These are phyloP conservation scores for Pittosporum tobira DNA, from an alignment of 129 eudicot species.

Conservation along the genomic window DNA sequence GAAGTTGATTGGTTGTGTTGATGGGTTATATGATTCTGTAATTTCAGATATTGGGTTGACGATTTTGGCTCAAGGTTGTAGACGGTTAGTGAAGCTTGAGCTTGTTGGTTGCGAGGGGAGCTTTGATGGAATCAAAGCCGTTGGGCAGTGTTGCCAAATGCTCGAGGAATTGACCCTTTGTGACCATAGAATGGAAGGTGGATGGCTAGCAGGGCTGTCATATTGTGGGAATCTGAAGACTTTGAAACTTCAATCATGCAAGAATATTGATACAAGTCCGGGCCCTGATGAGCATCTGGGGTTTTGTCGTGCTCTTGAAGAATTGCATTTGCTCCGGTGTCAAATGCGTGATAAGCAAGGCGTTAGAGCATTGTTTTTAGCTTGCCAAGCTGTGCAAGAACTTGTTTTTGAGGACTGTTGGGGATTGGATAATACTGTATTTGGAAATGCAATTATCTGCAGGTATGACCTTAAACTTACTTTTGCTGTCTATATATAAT, in stretches of 20 bases:
- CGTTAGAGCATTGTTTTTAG: slow-evolving; percentile 59
- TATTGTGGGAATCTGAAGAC: slow-evolving; percentile 77
- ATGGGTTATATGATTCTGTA: slow-evolving; percentile 59
- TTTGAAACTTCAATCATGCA: slow-evolving; percentile 62
- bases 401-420: slow-evolving; percentile 73
- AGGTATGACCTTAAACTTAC: slow-evolving; percentile 39
- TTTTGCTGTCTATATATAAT: slow-evolving; percentile 1
- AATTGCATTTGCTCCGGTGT: slow-evolving; percentile 63
- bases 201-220: slow-evolving; percentile 82
- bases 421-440: slow-evolving; percentile 71
- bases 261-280: slow-evolving; percentile 52
- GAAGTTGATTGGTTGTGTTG: slow-evolving; percentile 53
- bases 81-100: slow-evolving; percentile 72
- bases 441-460: slow-evolving; percentile 55
- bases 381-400: slow-evolving; percentile 58
- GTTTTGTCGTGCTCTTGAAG: slow-evolving; percentile 64
- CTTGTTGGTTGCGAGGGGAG: slow-evolving; percentile 93
- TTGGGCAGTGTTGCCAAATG: slow-evolving; percentile 96
- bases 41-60: slow-evolving; percentile 89
- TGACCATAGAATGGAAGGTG: slow-evolving; percentile 71
- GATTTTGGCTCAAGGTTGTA: slow-evolving; percentile 89
- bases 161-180: slow-evolving; percentile 69
- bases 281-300: slow-evolving; percentile 82
- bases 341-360: slow-evolving; percentile 65
- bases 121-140: slow-evolving; percentile 89